A percentile compares a stretch with the other conserved stretches of the same genome.
Evolutionary conservation across 148 eudicot species (phyloP).

Genomic region (Camellia lanceoleosa): DNA sequence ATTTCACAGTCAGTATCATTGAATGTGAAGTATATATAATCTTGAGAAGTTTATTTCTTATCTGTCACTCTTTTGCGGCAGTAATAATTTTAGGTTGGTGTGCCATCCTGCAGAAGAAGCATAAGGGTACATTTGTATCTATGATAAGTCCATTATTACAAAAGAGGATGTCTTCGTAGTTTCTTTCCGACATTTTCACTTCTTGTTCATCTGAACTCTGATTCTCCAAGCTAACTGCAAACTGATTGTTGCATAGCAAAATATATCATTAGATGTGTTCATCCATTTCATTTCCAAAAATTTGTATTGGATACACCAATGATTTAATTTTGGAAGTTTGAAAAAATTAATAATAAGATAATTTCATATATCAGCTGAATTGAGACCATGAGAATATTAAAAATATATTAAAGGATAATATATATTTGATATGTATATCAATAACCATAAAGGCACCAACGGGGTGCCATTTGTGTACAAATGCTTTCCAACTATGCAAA

Average conservation of each 20-base stretch:
- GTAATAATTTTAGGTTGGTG: neutral
- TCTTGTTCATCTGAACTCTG: neutral
- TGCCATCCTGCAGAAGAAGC: neutral
- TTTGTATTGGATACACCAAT: neutral
- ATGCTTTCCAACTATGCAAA: too few species aligned
- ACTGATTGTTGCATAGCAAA: neutral
- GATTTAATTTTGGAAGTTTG: neutral
- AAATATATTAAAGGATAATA: neutral
- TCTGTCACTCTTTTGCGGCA: neutral
- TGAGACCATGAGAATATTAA: neutral
- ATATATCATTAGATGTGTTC: neutral
- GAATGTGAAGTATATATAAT: neutral
- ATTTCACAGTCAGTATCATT: neutral
- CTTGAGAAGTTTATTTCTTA: neutral
- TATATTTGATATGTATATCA: too few species aligned
- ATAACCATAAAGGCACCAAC: too few species aligned
- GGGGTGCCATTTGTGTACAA: too few species aligned
- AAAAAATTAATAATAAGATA: neutral
- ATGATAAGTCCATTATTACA: neutral
- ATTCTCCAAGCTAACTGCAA: neutral
- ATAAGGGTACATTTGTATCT: constrained; percentile 1
- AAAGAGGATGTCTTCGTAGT: neutral
- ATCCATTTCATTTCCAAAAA: too few species aligned
- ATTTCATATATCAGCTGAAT: neutral
- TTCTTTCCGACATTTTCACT: neutral